phyloP scores from a whole-genome alignment of 2,329 filamentous ascomycete genomes.

The Thelonectria blattea region DNA sequence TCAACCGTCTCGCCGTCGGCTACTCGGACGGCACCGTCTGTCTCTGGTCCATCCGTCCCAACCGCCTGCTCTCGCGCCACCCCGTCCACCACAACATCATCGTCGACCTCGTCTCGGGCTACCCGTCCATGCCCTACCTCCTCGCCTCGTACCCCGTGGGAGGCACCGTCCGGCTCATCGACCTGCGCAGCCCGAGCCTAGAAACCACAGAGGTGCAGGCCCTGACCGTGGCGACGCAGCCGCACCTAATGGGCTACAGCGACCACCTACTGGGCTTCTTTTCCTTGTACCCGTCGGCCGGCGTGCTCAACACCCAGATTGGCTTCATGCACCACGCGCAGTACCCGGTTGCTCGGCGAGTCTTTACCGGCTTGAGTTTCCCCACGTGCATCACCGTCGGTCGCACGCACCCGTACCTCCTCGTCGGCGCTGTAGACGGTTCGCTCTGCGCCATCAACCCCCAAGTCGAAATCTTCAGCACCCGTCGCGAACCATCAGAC shows the following conservation, averaged over 20 bases:
- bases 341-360: constrained; percentile 58
- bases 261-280: constrained; percentile 63
- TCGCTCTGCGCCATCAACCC: constrained; percentile 56
- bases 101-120: constrained; percentile 61
- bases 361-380: constrained; percentile 57
- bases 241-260: constrained; percentile 60
- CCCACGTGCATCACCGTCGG: constrained; percentile 58
- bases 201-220: constrained; percentile 61
- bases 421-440: constrained; percentile 61
- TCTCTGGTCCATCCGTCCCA: constrained; percentile 62
- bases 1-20: constrained; percentile 61
- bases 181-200: constrained; percentile 57
- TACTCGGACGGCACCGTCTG: constrained; percentile 63
- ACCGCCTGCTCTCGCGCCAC: constrained; percentile 56
- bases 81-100: constrained; percentile 60
- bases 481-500: constrained; percentile 42
- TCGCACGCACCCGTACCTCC: constrained; percentile 57
- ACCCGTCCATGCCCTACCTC: constrained; percentile 61
- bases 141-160: constrained; percentile 62
- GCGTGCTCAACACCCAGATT: constrained; percentile 58
- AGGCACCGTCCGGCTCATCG: constrained; percentile 58
- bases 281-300: constrained; percentile 58
- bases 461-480: constrained; percentile 46
- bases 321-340: constrained; percentile 60
- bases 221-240: constrained; percentile 58